These are phyloP conservation scores for Xylaria sp. DNA, from an alignment of 495 filamentous ascomycete species.

Conservation along the genomic window DNA sequence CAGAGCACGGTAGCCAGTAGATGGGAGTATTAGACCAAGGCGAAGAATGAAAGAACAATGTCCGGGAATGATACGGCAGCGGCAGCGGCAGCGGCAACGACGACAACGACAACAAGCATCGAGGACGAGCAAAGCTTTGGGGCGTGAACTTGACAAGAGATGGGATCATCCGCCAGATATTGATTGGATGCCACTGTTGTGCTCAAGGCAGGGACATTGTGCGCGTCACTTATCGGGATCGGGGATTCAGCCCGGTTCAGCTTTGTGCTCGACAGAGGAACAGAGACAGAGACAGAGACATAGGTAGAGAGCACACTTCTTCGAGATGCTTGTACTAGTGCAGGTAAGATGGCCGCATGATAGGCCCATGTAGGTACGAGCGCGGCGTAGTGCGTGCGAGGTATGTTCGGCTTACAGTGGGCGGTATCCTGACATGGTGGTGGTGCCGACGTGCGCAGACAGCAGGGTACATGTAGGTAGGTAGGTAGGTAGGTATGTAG, in stretches of 20 bases:
- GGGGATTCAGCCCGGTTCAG: slow-evolving; percentile 10
- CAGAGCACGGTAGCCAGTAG: neutral
- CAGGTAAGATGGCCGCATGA: slow-evolving; percentile 15
- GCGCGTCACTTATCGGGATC: slow-evolving; percentile 15
- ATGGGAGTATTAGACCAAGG: neutral
- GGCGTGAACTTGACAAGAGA: slow-evolving; percentile 1
- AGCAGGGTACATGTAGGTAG: neutral
- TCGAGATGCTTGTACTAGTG: slow-evolving; percentile 11
- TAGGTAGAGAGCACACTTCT: neutral
- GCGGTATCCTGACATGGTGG: slow-evolving; percentile 6
- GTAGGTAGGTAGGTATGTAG: too few relatives aligned
- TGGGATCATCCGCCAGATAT: slow-evolving; percentile 3
- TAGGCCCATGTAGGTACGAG: slow-evolving; percentile 7
- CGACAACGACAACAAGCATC: neutral
- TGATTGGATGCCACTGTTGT: slow-evolving; percentile 16
- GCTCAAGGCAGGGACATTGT: slow-evolving; percentile 16
- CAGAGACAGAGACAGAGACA: neutral
- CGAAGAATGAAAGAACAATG: slow-evolving; percentile 1
- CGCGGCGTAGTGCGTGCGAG: slow-evolving; percentile 6
- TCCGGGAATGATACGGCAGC: neutral
- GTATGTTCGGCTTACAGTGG: neutral
- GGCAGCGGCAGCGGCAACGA: too few relatives aligned
- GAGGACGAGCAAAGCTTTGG: slow-evolving; percentile 8
- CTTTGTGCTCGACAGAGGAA: slow-evolving; percentile 2
- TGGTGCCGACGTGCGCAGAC: neutral